Base-by-base conservation (phyloP, 805 yeast genomes). In the Maudiozyma serrabonitensis region DNA sequence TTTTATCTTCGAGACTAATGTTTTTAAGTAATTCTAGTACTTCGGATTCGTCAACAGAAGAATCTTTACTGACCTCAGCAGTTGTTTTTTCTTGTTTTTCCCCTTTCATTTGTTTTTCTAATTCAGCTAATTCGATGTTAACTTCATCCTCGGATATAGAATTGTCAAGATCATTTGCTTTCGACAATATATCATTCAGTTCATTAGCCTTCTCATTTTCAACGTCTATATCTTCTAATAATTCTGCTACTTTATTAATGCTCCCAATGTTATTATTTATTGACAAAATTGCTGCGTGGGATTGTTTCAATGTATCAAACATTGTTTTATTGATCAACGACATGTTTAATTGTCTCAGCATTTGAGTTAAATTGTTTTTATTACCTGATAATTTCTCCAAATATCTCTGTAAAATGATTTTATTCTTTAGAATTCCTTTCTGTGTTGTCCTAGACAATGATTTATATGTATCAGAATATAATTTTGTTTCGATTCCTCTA, bases 201-300 rank as follows among this genome's bases (percentile, higher is more conserved):
- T 66, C 69, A 45, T 72, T 73, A 4, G 70, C 59, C 16, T 66
- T 67, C 9, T 57, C 62, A 31, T 60, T 60, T 43, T 71, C 69
- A 9, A 70, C 73, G 15, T 66, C 61, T 12, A 76, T 55, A 41
- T 67, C 69, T 46, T 71, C 74, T 55, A 75, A 59, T 6, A 73
- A 53, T 3, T 68, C 65, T 21, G 69, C 72, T 0, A 76, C 73
- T 35, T 64, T 60, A 9, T 75, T 78, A 13, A 69, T 63, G 2
- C 75, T 75, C 4, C 76, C 79, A 34, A 70, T 53, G 45, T 68
- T 69, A 8, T 61, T 47, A 50, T 75, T 75, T 43, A 77, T 62
- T 25, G 59, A 52, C 45, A 60, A 59, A 34, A 76, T 61, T 18
- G 72, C 59, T 8, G 56, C 56, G 4, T 68, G 60, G 21, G 76